A percentile compares a stretch with the other conserved stretches of the same genome.
Conservation (phyloP, 495 filamentous ascomycete species). For the Articulospora tetracladia region DNA sequence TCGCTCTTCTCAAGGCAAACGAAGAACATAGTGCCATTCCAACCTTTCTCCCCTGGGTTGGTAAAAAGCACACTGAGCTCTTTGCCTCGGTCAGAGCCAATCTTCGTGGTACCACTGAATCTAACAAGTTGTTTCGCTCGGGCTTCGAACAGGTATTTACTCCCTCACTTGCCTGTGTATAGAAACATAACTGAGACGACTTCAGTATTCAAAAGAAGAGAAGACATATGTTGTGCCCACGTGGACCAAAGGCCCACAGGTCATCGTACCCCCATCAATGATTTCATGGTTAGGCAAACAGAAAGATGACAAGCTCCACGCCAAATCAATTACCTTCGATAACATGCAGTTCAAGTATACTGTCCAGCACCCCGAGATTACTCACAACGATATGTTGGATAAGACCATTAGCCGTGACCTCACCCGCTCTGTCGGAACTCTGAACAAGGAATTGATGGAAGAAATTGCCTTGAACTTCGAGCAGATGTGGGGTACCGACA, state of each 20-base stretch:
- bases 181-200: background rate
- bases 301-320: background rate
- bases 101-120: background rate
- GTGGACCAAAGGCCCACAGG: background rate
- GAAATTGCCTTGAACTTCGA: background rate
- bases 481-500: background rate
- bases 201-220: background rate
- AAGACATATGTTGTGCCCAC: slow-evolving; percentile 1
- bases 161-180: background rate
- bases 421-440: background rate
- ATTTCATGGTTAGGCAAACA: background rate
- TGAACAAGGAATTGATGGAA: background rate
- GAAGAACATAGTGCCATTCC: background rate
- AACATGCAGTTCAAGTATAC: slow-evolving; percentile 3
- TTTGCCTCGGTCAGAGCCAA: background rate
- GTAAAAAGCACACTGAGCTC: background rate
- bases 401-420: background rate
- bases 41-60: background rate
- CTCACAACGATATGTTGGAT: background rate
- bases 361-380: background rate
- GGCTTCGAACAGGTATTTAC: background rate
- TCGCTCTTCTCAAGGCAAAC: background rate
- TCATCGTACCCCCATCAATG: background rate
- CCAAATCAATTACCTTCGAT: slow-evolving; percentile 1
- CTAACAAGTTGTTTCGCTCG: background rate